Conservation (phyloP, 164 flowering plant genomes). For the Vitis cinerea region DNA sequence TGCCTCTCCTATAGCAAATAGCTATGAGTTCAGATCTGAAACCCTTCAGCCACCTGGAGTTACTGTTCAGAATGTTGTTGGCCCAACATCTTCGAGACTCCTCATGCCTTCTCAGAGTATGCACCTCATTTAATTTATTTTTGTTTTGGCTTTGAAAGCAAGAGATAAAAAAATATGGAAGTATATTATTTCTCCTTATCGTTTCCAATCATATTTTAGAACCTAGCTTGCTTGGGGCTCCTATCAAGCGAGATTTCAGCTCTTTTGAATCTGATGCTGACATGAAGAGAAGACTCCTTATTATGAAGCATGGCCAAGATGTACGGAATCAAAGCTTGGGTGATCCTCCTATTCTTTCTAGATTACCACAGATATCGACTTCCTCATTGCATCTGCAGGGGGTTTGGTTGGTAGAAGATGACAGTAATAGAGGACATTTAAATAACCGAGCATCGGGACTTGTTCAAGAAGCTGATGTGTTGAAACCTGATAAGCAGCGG, state of each 20-base stretch:
- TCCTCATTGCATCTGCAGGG: constrained; percentile 40
- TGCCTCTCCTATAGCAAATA: constrained; percentile 20
- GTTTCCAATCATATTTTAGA: constrained; percentile 28
- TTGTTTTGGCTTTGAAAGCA: background rate
- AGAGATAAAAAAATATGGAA: background rate
- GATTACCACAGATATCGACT: constrained; percentile 31
- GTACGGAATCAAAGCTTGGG: constrained; percentile 32
- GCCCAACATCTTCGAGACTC: constrained; percentile 35
- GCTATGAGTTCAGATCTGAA: constrained; percentile 47
- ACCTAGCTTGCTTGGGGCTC: constrained; percentile 67
- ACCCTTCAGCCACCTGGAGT: constrained; percentile 34
- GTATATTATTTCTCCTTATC: background rate
- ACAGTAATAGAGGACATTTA: constrained; percentile 24
- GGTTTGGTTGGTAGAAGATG: constrained; percentile 68
- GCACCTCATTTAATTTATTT: constrained; percentile 4
- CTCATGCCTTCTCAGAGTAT: constrained; percentile 60
- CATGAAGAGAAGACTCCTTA: constrained; percentile 38
- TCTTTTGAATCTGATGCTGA: constrained; percentile 44
- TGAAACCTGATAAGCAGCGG: constrained; percentile 38
- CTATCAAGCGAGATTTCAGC: constrained; percentile 45
- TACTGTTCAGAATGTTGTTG: constrained; percentile 24
- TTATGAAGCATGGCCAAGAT: constrained; percentile 45
- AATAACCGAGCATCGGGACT: constrained; percentile 30
- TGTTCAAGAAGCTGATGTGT: constrained; percentile 31
- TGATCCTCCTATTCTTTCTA: constrained; percentile 55